Base-by-base conservation (phyloP, 352 stramenopile genomes). In the Phytopythium boreale region DNA sequence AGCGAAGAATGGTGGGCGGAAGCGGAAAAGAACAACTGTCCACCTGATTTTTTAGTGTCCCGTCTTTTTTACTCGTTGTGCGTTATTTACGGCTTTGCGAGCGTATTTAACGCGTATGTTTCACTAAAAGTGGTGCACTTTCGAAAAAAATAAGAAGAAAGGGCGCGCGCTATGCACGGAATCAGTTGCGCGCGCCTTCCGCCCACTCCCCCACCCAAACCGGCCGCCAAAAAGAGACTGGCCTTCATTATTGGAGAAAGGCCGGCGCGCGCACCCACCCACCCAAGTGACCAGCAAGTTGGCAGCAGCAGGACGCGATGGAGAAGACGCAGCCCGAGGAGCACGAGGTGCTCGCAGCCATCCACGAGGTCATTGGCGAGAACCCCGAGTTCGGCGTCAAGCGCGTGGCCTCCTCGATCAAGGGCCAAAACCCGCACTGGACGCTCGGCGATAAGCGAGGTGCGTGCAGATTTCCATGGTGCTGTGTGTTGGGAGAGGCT, bases 341-440 rank as follows among this genome's bases (percentile, higher is more conserved):
- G 66, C 72, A 84, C 63, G 77, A 89, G 61, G 77, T 93, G 62
- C 67, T 91, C 29, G 65, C 67, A 7, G 71, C 75, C 47, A 88
- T 93, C 74, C 56, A 82, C 61, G 57, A 63, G 24, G 71, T 90
- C 59, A 73, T 89, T 58, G 69, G 72, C 24, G 50, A 76, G 63
- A 89, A 90, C 67, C 80, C 82, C 12, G 71, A 90, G 12, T 91
- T 91, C 59, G 82, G 84, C 62, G 71, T 78, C 66, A 91, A 91
- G 78, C 82, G 82, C 61, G 77, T 92, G 26, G 69, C 76, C 27
- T 78, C 52, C 58, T 58, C 69, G 56, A 52, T 92, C 72, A 92
- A 90, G 71, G 70, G 77, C 62, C 69, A 72, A 61, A 88, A 90
- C 70, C 80, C 79, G 31, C 69, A 88, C 64, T 93, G 82, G 84